A percentile compares a stretch with the other conserved stretches of the same genome.
Evolutionary conservation across 2,329 filamentous ascomycete species (phyloP).

Genomic region (Fusarium zealandicum): DNA sequence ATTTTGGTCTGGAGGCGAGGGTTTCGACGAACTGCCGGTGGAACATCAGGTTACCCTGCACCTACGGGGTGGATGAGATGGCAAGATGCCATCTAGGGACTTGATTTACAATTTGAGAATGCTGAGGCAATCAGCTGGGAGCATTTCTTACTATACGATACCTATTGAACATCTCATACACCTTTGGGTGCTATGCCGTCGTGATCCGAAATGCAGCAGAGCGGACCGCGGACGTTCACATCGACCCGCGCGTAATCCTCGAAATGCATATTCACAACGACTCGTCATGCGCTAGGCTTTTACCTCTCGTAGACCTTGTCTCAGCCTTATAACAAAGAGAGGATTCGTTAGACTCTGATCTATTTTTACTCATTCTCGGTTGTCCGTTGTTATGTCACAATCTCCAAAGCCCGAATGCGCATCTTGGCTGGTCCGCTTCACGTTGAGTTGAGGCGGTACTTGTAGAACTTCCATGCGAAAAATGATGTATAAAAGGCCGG

Average conservation of each 20-base stretch:
- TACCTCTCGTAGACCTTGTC: background rate
- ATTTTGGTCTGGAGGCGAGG: no score
- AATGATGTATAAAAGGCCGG: background rate
- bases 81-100: background rate
- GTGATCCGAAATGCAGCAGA: background rate
- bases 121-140: background rate
- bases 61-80: no score
- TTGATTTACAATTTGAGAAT: background rate
- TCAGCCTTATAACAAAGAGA: background rate
- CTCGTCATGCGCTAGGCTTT: background rate
- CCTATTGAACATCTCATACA: no score
- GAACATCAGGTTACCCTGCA: no score
- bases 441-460: background rate
- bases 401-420: slow-evolving; percentile 1
- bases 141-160: background rate
- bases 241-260: background rate
- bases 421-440: background rate
- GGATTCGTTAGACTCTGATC: background rate
- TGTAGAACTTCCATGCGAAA: background rate
- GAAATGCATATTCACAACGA: background rate
- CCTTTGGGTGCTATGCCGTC: no score
- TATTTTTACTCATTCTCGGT: background rate
- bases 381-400: background rate
- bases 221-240: background rate
- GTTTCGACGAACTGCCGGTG: no score